phyloP scores from a whole-genome alignment of 2,329 filamentous ascomycete species.

The Ilyonectria robusta region DNA sequence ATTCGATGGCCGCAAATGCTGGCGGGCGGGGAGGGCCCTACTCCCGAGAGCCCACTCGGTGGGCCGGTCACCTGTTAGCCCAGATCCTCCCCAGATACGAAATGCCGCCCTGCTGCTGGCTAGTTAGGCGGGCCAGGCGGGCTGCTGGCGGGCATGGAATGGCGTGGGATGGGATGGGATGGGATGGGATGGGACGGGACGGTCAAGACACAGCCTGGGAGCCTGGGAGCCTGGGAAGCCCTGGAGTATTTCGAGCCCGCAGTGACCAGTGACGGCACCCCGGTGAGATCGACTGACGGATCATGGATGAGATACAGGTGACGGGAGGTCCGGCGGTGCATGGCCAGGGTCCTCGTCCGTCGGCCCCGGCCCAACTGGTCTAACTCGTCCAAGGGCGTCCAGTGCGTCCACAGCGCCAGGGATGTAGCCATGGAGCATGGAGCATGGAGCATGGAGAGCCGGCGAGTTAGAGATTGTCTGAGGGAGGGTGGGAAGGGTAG shows the following conservation, averaged over 20 bases:
- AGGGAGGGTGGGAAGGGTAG: constrained; percentile 30
- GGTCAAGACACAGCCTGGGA: constrained; percentile 11
- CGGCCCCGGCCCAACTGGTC: constrained; percentile 34
- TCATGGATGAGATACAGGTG: constrained; percentile 44
- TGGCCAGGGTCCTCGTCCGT: constrained; percentile 39
- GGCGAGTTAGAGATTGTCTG: constrained; percentile 33
- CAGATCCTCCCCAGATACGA: constrained; percentile 48
- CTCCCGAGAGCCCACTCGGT: constrained; percentile 41
- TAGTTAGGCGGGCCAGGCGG: not conserved
- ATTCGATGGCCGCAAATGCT: constrained; percentile 41
- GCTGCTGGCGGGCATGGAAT: constrained; percentile 25
- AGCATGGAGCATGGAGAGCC: constrained; percentile 4
- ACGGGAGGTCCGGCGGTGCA: constrained; percentile 44
- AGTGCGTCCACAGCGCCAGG: constrained; percentile 27
- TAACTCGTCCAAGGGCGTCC: constrained; percentile 32
- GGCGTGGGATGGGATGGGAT: constrained; percentile 23
- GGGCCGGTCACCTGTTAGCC: constrained; percentile 47
- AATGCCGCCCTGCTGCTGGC: constrained; percentile 33
- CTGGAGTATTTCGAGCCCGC: not conserved
- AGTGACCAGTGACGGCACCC: constrained; percentile 24
- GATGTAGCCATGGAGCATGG: not conserved
- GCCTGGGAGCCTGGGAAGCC: not conserved
- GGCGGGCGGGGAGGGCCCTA: constrained; percentile 35
- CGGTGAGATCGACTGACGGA: constrained; percentile 47
- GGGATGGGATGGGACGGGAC: constrained; percentile 26